phyloP scores from a whole-genome alignment of 176 grass and related monocot genomes.

The Bromus sterilis region DNA sequence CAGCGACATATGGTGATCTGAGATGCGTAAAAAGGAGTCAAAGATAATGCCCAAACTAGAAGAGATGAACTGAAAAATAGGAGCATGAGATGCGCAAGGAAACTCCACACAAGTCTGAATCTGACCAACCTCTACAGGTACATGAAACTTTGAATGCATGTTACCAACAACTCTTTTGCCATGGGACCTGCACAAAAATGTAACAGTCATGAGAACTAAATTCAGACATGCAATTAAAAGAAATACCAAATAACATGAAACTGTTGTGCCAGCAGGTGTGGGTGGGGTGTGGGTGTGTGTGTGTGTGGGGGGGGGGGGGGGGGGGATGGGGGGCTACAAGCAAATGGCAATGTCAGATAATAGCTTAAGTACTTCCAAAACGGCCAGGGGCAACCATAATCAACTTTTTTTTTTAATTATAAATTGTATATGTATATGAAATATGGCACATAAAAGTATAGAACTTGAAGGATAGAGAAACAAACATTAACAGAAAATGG shows the following conservation, averaged over 20 bases:
- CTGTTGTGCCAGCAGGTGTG: background rate
- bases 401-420: background rate
- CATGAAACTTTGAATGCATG: conserved; percentile 48
- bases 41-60: background rate
- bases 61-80: background rate
- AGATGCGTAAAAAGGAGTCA: background rate
- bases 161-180: conserved; percentile 51
- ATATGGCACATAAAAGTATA: background rate
- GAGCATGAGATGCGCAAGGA: background rate
- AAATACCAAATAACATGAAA: background rate
- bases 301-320: background rate
- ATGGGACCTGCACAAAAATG: conserved; percentile 41
- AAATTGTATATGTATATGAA: background rate
- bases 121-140: conserved; percentile 71
- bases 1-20: background rate
- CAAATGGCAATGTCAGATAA: background rate
- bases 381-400: background rate
- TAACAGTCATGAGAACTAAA: background rate
- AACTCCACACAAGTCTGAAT: background rate
- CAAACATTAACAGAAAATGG: background rate
- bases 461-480: conserved; percentile 1
- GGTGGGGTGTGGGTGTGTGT: background rate
- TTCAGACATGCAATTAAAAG: background rate
- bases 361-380: too few relatives aligned
- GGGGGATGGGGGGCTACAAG: too few relatives aligned